Conservation (phyloP, 2,329 filamentous ascomycete genomes). For the Xylariaceae sp. region DNA sequence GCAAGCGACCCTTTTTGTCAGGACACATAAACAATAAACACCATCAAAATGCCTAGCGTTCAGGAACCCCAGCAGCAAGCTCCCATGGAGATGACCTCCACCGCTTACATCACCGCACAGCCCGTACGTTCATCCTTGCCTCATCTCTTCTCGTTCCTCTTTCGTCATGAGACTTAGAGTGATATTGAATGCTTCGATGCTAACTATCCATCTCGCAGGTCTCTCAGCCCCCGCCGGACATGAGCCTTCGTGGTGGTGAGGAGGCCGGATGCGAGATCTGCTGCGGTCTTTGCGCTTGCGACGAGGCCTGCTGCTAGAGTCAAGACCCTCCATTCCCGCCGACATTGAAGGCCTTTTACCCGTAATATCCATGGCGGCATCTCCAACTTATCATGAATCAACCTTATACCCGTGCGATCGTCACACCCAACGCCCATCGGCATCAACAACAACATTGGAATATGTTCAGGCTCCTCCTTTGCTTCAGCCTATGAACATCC, state of each 20-base stretch:
- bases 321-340: not conserved
- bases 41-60: constrained; percentile 34
- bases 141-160: not conserved
- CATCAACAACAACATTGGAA: not conserved
- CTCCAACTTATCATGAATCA: not conserved
- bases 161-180: not conserved
- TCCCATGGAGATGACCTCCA: constrained; percentile 37
- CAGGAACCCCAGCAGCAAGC: constrained; percentile 41
- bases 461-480: not conserved
- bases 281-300: constrained; percentile 42
- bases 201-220: constrained; percentile 24
- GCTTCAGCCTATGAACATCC: not conserved
- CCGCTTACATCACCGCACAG: constrained; percentile 38
- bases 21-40: not conserved
- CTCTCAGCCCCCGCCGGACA: constrained; percentile 39
- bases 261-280: constrained; percentile 43
- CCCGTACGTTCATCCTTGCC: constrained; percentile 33
- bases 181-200: not conserved
- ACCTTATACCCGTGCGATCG: not conserved
- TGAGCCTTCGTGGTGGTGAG: constrained; percentile 41
- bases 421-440: not conserved
- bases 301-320: constrained; percentile 40
- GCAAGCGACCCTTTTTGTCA: too few relatives aligned
- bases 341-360: not conserved
- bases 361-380: not conserved